phyloP scores from a whole-genome alignment of 352 stramenopile genomes.

The Thraustochytrium striatum region DNA sequence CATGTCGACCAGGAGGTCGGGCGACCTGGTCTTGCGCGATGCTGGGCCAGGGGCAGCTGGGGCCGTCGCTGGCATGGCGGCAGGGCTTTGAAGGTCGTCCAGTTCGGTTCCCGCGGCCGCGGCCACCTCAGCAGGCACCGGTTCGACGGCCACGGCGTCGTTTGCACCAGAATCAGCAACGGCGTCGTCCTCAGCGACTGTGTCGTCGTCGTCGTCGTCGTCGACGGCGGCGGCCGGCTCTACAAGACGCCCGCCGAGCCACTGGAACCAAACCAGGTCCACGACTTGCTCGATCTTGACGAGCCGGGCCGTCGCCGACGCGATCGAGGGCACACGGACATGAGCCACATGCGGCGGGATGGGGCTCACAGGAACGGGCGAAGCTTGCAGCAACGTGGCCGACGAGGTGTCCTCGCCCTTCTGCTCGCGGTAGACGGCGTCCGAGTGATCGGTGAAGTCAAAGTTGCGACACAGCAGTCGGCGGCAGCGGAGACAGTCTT shows the following conservation, averaged over 20 bases:
- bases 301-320: not conserved
- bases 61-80: too few species aligned
- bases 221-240: not conserved
- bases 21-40: too few species aligned
- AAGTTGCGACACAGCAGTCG: constrained; percentile 22
- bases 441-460: constrained; percentile 14
- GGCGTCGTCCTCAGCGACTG: not conserved
- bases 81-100: too few species aligned
- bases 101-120: too few species aligned
- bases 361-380: too few species aligned
- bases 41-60: too few species aligned
- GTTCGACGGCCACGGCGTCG: too few species aligned
- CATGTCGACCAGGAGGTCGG: not conserved
- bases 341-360: too few species aligned
- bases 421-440: constrained; percentile 9
- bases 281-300: not conserved
- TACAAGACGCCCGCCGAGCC: too few species aligned
- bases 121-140: too few species aligned
- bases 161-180: not conserved
- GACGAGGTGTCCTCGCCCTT: not conserved
- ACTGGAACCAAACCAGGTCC: not conserved
- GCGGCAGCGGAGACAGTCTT: constrained; percentile 23
- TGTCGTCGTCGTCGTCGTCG: constrained; percentile 7
- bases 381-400: not conserved
- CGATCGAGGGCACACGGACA: not conserved